phyloP scores from a whole-genome alignment of 2,329 filamentous ascomycete genomes.

The Davidsoniella australis region DNA sequence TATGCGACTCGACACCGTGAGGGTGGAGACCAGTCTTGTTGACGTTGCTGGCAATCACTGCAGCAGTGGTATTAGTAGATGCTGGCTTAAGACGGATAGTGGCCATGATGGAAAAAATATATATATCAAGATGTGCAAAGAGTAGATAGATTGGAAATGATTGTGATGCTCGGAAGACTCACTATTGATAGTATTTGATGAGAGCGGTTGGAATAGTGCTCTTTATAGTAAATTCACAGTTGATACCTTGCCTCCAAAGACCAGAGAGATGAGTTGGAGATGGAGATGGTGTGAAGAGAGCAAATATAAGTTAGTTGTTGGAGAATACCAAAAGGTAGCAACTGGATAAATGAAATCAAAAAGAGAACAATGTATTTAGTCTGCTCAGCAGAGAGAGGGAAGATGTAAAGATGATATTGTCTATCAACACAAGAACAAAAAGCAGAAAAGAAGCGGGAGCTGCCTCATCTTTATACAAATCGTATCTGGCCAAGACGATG shows the following conservation, averaged over 20 bases:
- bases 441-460: not conserved
- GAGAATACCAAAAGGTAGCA: not conserved
- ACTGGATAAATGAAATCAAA: not conserved
- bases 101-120: not conserved
- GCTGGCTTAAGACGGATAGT: constrained; percentile 5
- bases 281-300: not conserved
- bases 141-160: not conserved
- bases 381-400: not conserved
- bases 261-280: not conserved
- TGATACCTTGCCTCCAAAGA: not conserved
- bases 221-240: too few species aligned
- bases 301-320: not conserved
- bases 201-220: not conserved
- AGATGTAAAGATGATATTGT: constrained; percentile 1
- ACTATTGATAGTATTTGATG: not conserved
- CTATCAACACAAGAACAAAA: not conserved
- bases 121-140: not conserved
- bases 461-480: constrained; percentile 10
- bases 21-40: constrained; percentile 92
- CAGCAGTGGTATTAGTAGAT: constrained; percentile 8
- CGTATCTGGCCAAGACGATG: too few species aligned
- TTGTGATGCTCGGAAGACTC: not conserved
- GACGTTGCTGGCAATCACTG: constrained; percentile 44
- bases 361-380: not conserved
- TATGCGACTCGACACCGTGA: constrained; percentile 67